Percentiles rank a stretch among this genome's conserved stretches.
Conservation (phyloP, 495 filamentous ascomycete species). For the Hypoxylon fragiforme region DNA sequence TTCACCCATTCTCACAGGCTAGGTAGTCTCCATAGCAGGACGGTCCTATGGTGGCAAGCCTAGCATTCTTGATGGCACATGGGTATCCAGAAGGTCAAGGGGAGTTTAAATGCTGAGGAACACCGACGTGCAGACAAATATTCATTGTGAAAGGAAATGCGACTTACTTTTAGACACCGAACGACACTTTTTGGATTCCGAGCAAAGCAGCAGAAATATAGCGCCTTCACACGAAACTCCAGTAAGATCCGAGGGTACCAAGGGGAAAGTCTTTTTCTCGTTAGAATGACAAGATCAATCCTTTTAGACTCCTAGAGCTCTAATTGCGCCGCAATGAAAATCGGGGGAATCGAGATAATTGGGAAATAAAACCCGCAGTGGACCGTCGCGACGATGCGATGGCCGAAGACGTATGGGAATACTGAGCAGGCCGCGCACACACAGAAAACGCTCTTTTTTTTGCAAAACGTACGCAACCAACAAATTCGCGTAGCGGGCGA, state of each 20-base stretch:
- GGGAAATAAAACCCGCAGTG: slow-evolving; percentile 41
- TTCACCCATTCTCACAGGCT: slow-evolving; percentile 9
- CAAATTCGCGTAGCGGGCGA: slow-evolving; percentile 50
- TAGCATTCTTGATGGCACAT: neutral
- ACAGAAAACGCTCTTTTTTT: slow-evolving; percentile 42
- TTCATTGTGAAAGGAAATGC: slow-evolving; percentile 14
- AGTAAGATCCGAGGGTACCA: slow-evolving; percentile 41
- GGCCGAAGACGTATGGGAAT: slow-evolving; percentile 33
- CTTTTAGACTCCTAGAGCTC: slow-evolving; percentile 41
- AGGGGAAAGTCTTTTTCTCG: slow-evolving; percentile 32
- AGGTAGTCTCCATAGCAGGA: slow-evolving; percentile 2
- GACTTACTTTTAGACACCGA: slow-evolving; percentile 48
- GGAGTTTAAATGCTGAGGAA: slow-evolving; percentile 35
- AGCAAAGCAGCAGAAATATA: slow-evolving; percentile 37
- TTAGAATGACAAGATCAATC: slow-evolving; percentile 40
- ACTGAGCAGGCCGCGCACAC: slow-evolving; percentile 39
- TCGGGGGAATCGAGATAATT: slow-evolving; percentile 41
- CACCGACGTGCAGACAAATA: slow-evolving; percentile 12
- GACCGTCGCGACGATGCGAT: slow-evolving; percentile 41
- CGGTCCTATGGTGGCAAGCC: slow-evolving; percentile 3
- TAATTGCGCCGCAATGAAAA: slow-evolving; percentile 40
- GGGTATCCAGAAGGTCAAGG: slow-evolving; percentile 5
- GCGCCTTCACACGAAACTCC: slow-evolving; percentile 43
- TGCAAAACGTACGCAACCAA: slow-evolving; percentile 47
- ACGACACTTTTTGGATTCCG: slow-evolving; percentile 44